phyloP scores from a whole-genome alignment of 495 filamentous ascomycete genomes.

The Penicillium daleae region DNA sequence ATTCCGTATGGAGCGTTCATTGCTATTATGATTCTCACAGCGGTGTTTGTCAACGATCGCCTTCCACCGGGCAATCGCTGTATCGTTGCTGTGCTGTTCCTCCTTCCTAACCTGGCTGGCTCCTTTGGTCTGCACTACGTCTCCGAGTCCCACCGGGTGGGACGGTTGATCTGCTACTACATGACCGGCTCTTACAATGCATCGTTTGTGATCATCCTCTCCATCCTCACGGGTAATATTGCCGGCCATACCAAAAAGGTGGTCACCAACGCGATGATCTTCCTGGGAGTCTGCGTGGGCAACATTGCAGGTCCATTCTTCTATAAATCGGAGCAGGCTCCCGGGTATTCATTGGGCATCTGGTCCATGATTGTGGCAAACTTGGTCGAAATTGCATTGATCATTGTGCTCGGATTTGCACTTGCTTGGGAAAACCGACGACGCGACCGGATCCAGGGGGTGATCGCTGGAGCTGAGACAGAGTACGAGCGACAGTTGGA shows the following conservation, averaged over 20 bases:
- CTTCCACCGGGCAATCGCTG: neutral
- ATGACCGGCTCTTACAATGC: constrained; percentile 61
- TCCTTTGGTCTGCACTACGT: neutral
- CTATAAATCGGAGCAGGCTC: constrained; percentile 53
- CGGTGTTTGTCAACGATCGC: neutral
- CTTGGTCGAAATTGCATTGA: constrained; percentile 20
- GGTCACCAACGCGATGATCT: constrained; percentile 56
- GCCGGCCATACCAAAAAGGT: constrained; percentile 61
- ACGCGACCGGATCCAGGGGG: constrained; percentile 44
- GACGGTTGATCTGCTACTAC: constrained; percentile 53
- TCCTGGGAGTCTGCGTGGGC: constrained; percentile 46
- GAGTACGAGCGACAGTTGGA: constrained; percentile 32
- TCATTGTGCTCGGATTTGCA: constrained; percentile 40
- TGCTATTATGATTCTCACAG: neutral
- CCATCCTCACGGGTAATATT: constrained; percentile 56
- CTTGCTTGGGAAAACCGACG: constrained; percentile 53
- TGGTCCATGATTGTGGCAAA: constrained; percentile 56
- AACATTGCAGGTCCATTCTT: constrained; percentile 61
- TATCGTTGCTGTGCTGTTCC: neutral
- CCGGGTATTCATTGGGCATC: constrained; percentile 54
- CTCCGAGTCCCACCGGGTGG: neutral
- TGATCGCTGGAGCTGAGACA: constrained; percentile 30
- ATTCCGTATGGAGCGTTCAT: neutral
- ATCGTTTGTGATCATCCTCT: constrained; percentile 59
- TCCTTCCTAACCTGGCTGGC: neutral